These are phyloP conservation scores for Amanita subjunquillea DNA, from an alignment of 768 basidiomycete genomes.

Conservation along the genomic window DNA sequence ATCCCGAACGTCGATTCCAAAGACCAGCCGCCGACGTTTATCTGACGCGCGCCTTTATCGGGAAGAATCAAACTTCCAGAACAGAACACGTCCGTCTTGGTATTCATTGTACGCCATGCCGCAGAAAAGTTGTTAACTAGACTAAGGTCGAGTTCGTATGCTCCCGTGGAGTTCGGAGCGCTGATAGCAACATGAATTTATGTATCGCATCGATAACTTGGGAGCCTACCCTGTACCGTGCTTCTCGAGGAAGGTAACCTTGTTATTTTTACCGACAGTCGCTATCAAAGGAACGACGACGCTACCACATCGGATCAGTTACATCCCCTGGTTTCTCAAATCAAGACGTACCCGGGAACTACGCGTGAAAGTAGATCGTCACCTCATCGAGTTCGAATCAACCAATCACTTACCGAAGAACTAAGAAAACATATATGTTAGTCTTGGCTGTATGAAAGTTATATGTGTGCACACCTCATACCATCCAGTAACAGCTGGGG, in stretches of 20 bases:
- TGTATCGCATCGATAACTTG: not conserved
- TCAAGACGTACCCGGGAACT: conserved; percentile 37
- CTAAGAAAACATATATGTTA: conserved; percentile 14
- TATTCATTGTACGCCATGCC: conserved; percentile 71
- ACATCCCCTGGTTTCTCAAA: not conserved
- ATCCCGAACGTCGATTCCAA: conserved; percentile 62
- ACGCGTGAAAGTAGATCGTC: conserved; percentile 1
- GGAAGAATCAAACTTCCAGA: conserved; percentile 65
- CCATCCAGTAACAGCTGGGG: conserved; percentile 49
- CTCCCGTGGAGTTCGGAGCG: conserved; percentile 58
- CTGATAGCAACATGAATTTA: conserved; percentile 14
- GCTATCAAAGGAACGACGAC: conserved; percentile 65
- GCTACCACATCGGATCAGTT: conserved; percentile 21
- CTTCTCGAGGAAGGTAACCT: conserved; percentile 75
- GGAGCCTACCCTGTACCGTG: conserved; percentile 42
- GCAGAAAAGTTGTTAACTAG: conserved; percentile 35
- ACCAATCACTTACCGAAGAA: conserved; percentile 30
- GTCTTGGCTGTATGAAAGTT: too few relatives aligned
- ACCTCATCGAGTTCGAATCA: not conserved
- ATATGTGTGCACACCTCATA: conserved; percentile 46
- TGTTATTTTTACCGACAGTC: conserved; percentile 73
- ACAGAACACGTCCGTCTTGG: conserved; percentile 75
- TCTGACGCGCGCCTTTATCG: conserved; percentile 56
- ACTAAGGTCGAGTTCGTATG: conserved; percentile 66
- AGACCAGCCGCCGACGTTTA: conserved; percentile 67